Evolutionary conservation across 441 rosid genomes (phyloP).

Genomic region (Populus trichocarpa): DNA sequence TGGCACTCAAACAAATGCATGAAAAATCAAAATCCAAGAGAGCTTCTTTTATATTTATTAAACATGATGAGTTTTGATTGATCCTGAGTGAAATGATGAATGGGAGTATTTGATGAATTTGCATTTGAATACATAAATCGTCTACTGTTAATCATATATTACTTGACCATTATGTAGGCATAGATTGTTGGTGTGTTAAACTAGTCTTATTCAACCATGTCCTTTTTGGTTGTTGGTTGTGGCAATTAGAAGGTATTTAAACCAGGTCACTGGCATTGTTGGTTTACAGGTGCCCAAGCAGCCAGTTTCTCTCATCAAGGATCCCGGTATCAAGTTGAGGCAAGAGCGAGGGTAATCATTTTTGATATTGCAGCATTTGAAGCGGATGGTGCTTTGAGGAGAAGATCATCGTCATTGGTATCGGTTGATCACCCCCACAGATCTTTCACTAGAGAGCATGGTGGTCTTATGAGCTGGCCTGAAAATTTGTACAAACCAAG

Average conservation of each 20-base stretch:
- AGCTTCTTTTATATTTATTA: neutral
- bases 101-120: neutral
- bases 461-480: conserved; percentile 80
- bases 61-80: neutral
- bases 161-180: neutral
- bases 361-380: conserved; percentile 62
- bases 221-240: neutral
- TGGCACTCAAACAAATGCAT: neutral
- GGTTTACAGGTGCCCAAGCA: no score
- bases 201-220: neutral
- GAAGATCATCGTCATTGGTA: conserved; percentile 51
- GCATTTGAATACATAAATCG: neutral
- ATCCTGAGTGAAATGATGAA: neutral
- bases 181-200: neutral
- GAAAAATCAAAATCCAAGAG: neutral
- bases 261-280: no score
- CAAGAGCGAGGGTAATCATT: conserved; percentile 71
- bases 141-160: neutral
- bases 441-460: conserved; percentile 52
- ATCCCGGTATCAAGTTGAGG: conserved; percentile 58
- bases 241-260: neutral
- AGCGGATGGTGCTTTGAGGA: conserved; percentile 38
- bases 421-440: conserved; percentile 51
- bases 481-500: conserved; percentile 38
- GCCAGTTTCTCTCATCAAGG: conserved; percentile 51